phyloP scores from a whole-genome alignment of 306 rosid species.

The Castanopsis chinensis region DNA sequence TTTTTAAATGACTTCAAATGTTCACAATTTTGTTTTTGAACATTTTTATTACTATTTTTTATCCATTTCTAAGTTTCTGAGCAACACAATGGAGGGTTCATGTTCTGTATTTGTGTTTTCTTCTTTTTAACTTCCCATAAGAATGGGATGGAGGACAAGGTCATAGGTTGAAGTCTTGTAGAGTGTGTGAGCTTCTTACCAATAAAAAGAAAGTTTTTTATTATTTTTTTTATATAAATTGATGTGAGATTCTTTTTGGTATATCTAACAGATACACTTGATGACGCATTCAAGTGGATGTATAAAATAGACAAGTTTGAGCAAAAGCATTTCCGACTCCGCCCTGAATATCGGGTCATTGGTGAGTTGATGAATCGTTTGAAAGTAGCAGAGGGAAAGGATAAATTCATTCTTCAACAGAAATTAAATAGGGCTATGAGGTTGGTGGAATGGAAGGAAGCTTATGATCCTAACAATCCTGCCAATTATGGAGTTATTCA shows the following conservation, averaged over 20 bases:
- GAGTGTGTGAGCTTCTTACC: background rate
- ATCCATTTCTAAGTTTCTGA: background rate
- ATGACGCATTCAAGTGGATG: conserved; percentile 85
- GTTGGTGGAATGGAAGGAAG: conserved; percentile 82
- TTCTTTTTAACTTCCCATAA: background rate
- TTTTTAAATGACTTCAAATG: background rate
- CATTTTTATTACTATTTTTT: background rate
- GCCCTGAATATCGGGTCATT: conserved; percentile 74
- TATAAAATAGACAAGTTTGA: conserved; percentile 74
- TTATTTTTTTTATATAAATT: background rate
- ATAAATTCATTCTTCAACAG: conserved; percentile 69
- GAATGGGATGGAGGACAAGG: background rate
- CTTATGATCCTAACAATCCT: conserved; percentile 82
- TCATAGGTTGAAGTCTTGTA: background rate
- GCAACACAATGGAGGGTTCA: background rate
- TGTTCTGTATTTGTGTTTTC: background rate
- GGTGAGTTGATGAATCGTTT: conserved; percentile 83
- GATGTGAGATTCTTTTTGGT: background rate
- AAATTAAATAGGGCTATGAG: conserved; percentile 86
- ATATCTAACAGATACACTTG: conserved; percentile 55
- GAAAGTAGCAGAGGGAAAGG: conserved; percentile 75
- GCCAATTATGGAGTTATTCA: conserved; percentile 78
- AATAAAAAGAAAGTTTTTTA: background rate
- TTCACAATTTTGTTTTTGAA: background rate
- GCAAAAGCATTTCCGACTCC: conserved; percentile 65